Base-by-base conservation (phyloP, 306 rosid species). In the Castanea crenata region DNA sequence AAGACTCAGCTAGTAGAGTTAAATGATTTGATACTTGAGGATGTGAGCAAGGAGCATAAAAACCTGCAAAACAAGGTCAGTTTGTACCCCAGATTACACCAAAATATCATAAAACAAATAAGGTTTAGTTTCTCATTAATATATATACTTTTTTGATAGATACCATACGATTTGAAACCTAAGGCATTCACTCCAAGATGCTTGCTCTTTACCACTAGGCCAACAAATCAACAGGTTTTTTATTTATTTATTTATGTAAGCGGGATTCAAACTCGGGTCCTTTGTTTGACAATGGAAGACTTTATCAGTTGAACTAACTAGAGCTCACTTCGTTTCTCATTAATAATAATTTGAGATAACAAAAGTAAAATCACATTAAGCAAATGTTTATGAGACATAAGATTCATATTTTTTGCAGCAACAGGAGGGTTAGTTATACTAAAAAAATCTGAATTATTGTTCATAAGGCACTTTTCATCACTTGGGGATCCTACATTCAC, bases 21-120 rank as follows among this genome's bases (percentile, higher is more conserved):
- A 95, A 84, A 87, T 87, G 86, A 82, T 92, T 95, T 56, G 98
- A 88, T 19, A 95, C 92, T 82, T 82, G 97, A 82, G 94, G 84
- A 81, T 91, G 98, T 21, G 97, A 91, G 81, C 98, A 91, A 18
- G 99, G 99, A 7, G 99, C 98, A 76, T 84, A 90, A 87, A 92
- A 95, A 46, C 99, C 98, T 95, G 87, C 73, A 78, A 68, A 31
- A 83, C 51, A 69, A 55, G 62, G 69, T 55, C 55, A 64, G 44
- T 77, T 54, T 80, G 71, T 35, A 54, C 35, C 64, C 76, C 35
- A 79, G 77, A 81, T 72, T 58, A 64, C 23, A 74, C 19, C 10
- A 11, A 49, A 38, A 67, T 3, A 70, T 6, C 21, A 27, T n/a
- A n/a, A 38, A 84, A 56, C 46, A 41, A 8, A 41, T 41, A 8